Evolutionary conservation across 306 rosid species (phyloP).

Genomic region (Cucumis cinereus): DNA sequence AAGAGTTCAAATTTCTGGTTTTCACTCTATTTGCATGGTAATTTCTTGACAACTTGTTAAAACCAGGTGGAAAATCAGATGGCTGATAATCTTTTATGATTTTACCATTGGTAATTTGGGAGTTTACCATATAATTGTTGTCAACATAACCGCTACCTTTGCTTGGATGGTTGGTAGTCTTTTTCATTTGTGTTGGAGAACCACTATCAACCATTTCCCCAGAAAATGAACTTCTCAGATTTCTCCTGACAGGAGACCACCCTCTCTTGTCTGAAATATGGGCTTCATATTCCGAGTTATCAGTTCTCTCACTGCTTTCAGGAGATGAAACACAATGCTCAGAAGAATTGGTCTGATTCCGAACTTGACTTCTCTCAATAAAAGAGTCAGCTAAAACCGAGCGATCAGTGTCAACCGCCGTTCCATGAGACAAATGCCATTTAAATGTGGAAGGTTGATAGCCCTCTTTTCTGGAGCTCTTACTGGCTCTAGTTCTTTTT

Average conservation of each 20-base stretch:
- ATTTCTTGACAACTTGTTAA: conserved; percentile 16
- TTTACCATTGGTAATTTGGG: conserved; percentile 6
- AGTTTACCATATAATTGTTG: conserved; percentile 11
- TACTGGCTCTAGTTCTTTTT: conserved; percentile 32
- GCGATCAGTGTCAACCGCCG: conserved; percentile 14
- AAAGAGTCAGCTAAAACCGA: conserved; percentile 8
- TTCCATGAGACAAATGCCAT: conserved; percentile 15
- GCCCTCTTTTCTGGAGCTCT: conserved; percentile 18
- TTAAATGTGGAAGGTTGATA: conserved; percentile 13
- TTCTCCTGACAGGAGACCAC: conserved; percentile 17
- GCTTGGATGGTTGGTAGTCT: conserved; percentile 8
- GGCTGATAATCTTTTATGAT: conserved; percentile 2
- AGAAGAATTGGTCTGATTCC: conserved; percentile 5
- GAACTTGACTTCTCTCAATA: conserved; percentile 11
- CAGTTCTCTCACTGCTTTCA: conserved; percentile 20
- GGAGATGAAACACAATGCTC: conserved; percentile 20
- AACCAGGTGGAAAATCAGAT: conserved; percentile 6
- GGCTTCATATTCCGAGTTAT: conserved; percentile 12
- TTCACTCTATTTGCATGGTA: conserved; percentile 7
- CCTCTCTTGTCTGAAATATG: conserved; percentile 15
- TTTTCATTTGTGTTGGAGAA: conserved; percentile 13
- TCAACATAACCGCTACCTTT: conserved; percentile 8
- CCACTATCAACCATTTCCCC: conserved; percentile 14
- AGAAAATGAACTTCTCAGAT: conserved; percentile 18
- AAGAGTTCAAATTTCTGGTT: conserved; percentile 15